These are phyloP conservation scores for Spergularia marina DNA, from an alignment of 148 eudicot species.

Conservation along the genomic window DNA sequence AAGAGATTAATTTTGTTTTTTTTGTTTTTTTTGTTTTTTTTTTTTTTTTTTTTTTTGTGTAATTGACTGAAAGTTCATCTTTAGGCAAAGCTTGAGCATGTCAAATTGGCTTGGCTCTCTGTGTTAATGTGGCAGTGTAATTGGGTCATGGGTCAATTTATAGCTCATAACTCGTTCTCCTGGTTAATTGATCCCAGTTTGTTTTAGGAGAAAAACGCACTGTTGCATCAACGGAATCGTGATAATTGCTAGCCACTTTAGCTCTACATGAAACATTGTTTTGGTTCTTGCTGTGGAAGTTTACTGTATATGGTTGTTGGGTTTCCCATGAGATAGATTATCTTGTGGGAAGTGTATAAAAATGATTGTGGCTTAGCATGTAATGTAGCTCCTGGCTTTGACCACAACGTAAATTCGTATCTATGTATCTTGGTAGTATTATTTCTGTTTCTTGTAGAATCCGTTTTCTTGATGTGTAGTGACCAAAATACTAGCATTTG, in stretches of 20 bases:
- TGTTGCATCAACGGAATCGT: neutral
- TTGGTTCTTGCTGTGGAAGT: neutral
- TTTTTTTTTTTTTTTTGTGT: neutral
- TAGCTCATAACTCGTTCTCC: neutral
- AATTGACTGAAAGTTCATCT: neutral
- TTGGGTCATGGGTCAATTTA: neutral
- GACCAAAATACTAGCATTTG: neutral
- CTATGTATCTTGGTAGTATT: neutral
- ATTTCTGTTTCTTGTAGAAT: neutral
- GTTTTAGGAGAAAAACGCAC: neutral
- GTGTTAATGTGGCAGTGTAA: neutral
- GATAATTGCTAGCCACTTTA: neutral
- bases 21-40: neutral
- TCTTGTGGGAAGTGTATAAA: neutral
- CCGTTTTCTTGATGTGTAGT: neutral
- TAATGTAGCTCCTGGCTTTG: neutral
- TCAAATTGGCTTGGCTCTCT: constrained; percentile 3
- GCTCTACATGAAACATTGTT: neutral
- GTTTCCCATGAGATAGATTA: neutral
- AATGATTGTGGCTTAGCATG: neutral
- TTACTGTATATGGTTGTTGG: neutral
- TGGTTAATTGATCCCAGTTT: neutral
- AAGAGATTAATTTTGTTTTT: no score
- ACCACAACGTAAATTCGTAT: neutral
- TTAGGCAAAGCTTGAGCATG: neutral